phyloP scores from a whole-genome alignment of 495 filamentous ascomycete genomes.

The Parathielavia hyrcaniae region DNA sequence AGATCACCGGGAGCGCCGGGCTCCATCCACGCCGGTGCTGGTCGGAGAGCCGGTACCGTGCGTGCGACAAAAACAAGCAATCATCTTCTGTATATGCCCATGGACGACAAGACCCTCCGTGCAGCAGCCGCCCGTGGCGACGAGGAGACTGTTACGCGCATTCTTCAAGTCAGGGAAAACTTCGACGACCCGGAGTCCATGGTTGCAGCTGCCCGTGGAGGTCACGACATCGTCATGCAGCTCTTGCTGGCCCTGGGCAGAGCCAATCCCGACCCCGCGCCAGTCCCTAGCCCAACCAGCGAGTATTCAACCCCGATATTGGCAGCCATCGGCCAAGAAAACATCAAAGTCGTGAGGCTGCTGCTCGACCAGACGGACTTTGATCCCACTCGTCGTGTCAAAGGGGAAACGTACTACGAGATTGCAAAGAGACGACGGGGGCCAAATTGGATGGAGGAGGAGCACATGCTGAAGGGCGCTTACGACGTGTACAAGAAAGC shows the following conservation, averaged over 20 bases:
- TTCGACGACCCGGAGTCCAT: conserved; percentile 74
- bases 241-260: conserved; percentile 75
- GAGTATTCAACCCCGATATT: conserved; percentile 85
- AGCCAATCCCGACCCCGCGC: conserved; percentile 72
- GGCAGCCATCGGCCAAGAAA: conserved; percentile 86
- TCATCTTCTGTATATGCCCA: conserved; percentile 49
- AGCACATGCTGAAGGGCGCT: conserved; percentile 69
- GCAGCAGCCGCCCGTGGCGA: conserved; percentile 80
- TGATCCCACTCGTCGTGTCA: conserved; percentile 64
- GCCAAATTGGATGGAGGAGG: conserved; percentile 84
- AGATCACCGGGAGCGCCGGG: conserved; percentile 49
- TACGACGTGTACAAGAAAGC: conserved; percentile 58
- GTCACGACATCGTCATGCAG: conserved; percentile 79
- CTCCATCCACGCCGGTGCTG: conserved; percentile 29
- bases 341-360: conserved; percentile 71
- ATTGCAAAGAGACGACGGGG: conserved; percentile 75
- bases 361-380: conserved; percentile 73
- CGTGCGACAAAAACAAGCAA: conserved; percentile 52
- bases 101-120: conserved; percentile 63
- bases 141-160: conserved; percentile 66
- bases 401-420: conserved; percentile 74
- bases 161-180: conserved; percentile 66
- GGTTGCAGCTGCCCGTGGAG: conserved; percentile 85
- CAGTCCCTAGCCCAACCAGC: conserved; percentile 39
- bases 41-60: conserved; percentile 40